Evolutionary conservation across 139 green algal genomes (phyloP), one percentile per base, ranked within the genome.

Genomic region (Picocystis salinarum): DNA sequence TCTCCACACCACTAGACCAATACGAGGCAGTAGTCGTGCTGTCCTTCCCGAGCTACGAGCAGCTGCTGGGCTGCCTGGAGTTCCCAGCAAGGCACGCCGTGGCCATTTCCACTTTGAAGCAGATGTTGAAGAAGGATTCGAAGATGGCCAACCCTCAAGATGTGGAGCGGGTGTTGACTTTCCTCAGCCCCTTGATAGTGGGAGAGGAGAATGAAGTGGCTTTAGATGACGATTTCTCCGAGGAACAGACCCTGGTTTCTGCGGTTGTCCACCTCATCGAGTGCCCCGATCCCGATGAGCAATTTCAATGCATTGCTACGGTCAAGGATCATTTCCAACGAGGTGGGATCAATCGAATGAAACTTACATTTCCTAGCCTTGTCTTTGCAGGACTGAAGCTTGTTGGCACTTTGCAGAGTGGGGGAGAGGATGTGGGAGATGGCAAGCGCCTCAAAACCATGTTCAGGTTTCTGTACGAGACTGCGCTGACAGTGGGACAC

Each of bases 211-310:
- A 65, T 19, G 55, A 53, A 20, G 23, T 37, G n/a, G 50, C 53
- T 5, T 65, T 62, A 2, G 57, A 70, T 15, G 25, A 18, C 50
- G 45, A 48, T 5, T 17, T 52, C 9, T 59, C 70, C 47, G 22
- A 52, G 33, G 61, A 73, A 46, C 61, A 74, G 18, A 62, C 31
- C 41, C 56, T 92, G 44, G 65, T 96, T 28, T 80, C 86, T 10
- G 70, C 76, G 3, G 59, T 96, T 48, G 59, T 96, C 48, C 82
- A 94, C 61, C 52, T 61, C 48, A 60, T 96, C 28, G 20, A 27
- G 19, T 48, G 46, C 2, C 44, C 56, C 4, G 51, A 83, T 39
- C 52, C 53, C 2, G 69, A 67, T 20, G 55, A 48, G 25, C 72
- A 84, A 39, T 78, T 76, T 39, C 48, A 41, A 7, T 67, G 94